These are phyloP conservation scores for Pouteria glomerata DNA, from an alignment of 148 eudicot genomes.

Conservation along the genomic window DNA sequence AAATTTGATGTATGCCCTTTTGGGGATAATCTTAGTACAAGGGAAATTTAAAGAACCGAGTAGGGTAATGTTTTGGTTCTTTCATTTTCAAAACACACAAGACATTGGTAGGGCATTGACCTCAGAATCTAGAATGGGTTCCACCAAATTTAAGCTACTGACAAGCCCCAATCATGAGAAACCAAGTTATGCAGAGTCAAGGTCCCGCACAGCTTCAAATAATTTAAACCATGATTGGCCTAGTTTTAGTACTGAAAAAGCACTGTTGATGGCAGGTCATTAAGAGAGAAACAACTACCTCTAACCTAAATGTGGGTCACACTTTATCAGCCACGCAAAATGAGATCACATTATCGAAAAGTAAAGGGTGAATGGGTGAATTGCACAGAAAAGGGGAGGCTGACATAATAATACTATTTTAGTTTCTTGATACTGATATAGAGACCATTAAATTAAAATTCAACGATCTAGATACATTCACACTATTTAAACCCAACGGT, in stretches of 20 bases:
- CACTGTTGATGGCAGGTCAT: no score
- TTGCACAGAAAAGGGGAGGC: no score
- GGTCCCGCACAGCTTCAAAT: no score
- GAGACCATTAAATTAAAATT: no score
- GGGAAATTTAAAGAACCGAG: not conserved
- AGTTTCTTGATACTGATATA: no score
- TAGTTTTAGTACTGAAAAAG: not conserved
- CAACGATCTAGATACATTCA: no score
- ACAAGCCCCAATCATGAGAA: not conserved
- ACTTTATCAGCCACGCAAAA: no score
- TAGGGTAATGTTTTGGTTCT: not conserved
- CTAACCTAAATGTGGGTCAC: conserved; percentile 13
- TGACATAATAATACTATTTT: no score
- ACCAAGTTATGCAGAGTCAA: no score
- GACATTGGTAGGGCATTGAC: conserved; percentile 4
- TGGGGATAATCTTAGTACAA: not conserved
- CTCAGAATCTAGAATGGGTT: conserved; percentile 11
- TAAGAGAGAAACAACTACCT: not conserved
- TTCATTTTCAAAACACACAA: not conserved
- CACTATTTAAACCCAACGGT: no score
- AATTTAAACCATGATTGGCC: not conserved
- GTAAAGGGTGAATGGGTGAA: no score
- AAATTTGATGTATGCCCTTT: not conserved
- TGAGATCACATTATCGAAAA: no score
- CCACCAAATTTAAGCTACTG: conserved; percentile 12